Conservation (phyloP, 306 rosid species). For the Styphnolobium japonicum region DNA sequence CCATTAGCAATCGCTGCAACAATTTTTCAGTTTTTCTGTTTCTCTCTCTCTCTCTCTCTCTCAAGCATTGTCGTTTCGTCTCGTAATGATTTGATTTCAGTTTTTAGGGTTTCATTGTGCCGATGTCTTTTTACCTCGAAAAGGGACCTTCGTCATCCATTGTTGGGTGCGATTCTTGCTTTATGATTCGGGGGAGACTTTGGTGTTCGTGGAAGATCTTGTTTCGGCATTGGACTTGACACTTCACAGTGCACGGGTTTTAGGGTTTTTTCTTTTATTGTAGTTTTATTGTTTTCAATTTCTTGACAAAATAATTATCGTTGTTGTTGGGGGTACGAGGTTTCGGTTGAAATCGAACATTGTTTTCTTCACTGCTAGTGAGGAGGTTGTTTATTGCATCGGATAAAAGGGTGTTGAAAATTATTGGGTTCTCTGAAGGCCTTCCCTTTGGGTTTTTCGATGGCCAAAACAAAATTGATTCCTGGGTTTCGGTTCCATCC, state of each 20-base stretch:
- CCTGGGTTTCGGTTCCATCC: conserved; percentile 85
- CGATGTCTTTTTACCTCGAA: conserved; percentile 37
- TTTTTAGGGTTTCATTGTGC: conserved; percentile 32
- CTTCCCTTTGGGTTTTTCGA: neutral
- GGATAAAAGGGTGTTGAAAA: neutral
- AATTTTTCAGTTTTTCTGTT: no score
- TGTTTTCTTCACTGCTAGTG: neutral
- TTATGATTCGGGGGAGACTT: conserved; percentile 33
- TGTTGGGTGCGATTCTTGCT: conserved; percentile 20
- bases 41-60: neutral
- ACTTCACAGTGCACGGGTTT: no score
- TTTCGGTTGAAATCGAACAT: neutral
- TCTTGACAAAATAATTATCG: no score
- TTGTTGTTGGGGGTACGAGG: neutral
- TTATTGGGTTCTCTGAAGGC: neutral
- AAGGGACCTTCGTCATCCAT: conserved; percentile 18
- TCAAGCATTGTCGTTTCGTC: neutral
- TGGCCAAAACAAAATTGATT: conserved; percentile 20
- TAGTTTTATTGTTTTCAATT: no score
- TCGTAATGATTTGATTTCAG: neutral
- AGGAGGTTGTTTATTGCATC: neutral
- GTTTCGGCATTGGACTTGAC: conserved; percentile 46
- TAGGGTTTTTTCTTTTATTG: no score
- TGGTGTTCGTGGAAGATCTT: conserved; percentile 26
- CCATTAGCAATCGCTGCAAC: no score